Percentiles rank a stretch among this genome's conserved stretches.
Conservation (phyloP, 495 filamentous ascomycete genomes). For the Darksidea phi region DNA sequence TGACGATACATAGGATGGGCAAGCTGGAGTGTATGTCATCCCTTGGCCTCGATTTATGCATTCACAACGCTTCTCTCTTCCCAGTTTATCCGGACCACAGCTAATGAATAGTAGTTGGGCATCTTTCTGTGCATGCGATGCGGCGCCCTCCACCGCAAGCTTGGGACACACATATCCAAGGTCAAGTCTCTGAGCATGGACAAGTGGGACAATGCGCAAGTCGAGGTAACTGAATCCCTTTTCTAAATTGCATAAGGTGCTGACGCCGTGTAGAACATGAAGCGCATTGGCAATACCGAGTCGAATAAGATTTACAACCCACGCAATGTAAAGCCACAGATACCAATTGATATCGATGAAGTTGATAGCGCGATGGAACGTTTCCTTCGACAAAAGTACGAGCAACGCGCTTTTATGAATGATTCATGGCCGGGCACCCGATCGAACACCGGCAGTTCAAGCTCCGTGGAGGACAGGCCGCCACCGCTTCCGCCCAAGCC, state of each 20-base stretch:
- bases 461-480: slow-evolving; percentile 53
- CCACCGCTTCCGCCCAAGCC: slow-evolving; percentile 86
- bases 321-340: slow-evolving; percentile 70
- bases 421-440: slow-evolving; percentile 42
- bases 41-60: neutral
- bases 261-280: slow-evolving; percentile 70
- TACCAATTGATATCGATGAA: slow-evolving; percentile 87
- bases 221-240: slow-evolving; percentile 65
- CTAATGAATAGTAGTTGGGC: slow-evolving; percentile 62
- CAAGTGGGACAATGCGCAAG: slow-evolving; percentile 90
- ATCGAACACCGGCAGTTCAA: slow-evolving; percentile 54
- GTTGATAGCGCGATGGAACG: slow-evolving; percentile 89
- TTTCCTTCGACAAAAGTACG: slow-evolving; percentile 92
- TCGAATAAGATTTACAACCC: slow-evolving; percentile 90
- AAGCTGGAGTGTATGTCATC: slow-evolving; percentile 87
- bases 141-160: slow-evolving; percentile 90
- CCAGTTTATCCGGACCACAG: slow-evolving; percentile 3
- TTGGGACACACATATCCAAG: slow-evolving; percentile 96
- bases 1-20: slow-evolving; percentile 72
- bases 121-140: slow-evolving; percentile 98
- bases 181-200: slow-evolving; percentile 99
- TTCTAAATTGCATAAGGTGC: slow-evolving; percentile 26
- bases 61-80: slow-evolving; percentile 6
- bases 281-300: slow-evolving; percentile 76
- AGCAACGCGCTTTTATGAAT: slow-evolving; percentile 56